Base-by-base conservation (phyloP, 2,329 filamentous ascomycete genomes). In the Lachnellula suecica region DNA sequence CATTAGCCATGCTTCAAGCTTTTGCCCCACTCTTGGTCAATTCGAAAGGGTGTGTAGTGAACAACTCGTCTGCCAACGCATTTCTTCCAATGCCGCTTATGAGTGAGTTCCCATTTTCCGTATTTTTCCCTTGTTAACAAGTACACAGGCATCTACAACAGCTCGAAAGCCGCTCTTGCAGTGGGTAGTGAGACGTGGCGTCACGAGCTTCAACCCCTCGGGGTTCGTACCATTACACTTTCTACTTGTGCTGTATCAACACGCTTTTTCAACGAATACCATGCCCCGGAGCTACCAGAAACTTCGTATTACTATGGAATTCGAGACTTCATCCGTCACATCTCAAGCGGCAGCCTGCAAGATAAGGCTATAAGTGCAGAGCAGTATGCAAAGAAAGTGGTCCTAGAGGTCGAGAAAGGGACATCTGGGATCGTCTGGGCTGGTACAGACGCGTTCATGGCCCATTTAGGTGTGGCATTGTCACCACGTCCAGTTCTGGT, bases 31-130 rank as follows among this genome's bases (percentile, higher is more conserved):
- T 66, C 10, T 37, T 68, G 20, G 65, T 68, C 13, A 35, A 47
- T 11, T 51, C 57, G 4, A 59, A 61, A 25, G 66, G 64, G 3
- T 61, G 58, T 4, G 59, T 68, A 20, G 63, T 66, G 15, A 66
- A 66, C 45, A 64, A 66, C 31, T 25, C 45, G 10, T 57, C 54
- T 5, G 48, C 52, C 15, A 34, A 25, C 15, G 42, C 34, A 15
- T 22, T 25, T 54, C 13, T 53, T 6, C 40, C 40, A 4, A 25
- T 53, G 17, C 51, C 54, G 13, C 52, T 41, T 24, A 40, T 44
- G 37, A 47, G 46, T 55, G 41, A 34, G 48, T 17, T 11, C 41
- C 13, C 17, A 10, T n/a, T 7, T 13, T 20, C 6, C 11, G 1
- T 11, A 2, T 7, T 25, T 29, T 19, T 29, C 23, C 7, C 53